Percentiles rank a stretch among this genome's conserved stretches.
These are phyloP conservation scores for Trichoderma reesei DNA, from an alignment of 495 filamentous ascomycete species.

Conservation along the genomic window DNA sequence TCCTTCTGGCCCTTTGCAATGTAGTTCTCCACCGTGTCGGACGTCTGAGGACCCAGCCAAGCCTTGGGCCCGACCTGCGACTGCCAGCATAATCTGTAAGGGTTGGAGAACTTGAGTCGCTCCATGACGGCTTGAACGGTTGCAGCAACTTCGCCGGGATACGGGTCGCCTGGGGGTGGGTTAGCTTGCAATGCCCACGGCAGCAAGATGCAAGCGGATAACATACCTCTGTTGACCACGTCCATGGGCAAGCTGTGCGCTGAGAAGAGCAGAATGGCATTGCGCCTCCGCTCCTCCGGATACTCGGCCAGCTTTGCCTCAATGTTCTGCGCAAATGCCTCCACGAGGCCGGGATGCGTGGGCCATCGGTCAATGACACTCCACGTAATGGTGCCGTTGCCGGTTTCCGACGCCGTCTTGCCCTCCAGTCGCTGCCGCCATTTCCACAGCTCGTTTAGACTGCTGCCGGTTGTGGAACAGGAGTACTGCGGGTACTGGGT, in stretches of 20 bases:
- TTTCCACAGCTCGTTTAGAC: conserved; percentile 95
- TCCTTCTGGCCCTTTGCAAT: conserved; percentile 87
- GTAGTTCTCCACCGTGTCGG: conserved; percentile 76
- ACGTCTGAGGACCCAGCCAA: conserved; percentile 94
- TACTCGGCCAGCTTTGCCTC: conserved; percentile 75
- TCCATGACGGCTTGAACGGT: conserved; percentile 96
- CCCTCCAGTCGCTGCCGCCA: conserved; percentile 85
- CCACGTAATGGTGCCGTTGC: conserved; percentile 72
- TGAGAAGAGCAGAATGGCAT: conserved; percentile 84
- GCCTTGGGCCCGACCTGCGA: conserved; percentile 92
- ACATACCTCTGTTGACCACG: conserved; percentile 79
- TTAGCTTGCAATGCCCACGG: neutral
- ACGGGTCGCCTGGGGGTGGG: conserved; percentile 65
- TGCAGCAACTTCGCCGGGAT: conserved; percentile 94
- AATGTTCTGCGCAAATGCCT: conserved; percentile 85
- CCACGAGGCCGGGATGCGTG: conserved; percentile 76
- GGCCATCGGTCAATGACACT: conserved; percentile 99
- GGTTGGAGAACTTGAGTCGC: conserved; percentile 72
- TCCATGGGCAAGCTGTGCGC: conserved; percentile 96
- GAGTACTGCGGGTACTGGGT: conserved; percentile 99
- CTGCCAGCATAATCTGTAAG: conserved; percentile 93
- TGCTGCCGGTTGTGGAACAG: conserved; percentile 96
- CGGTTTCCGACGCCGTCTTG: conserved; percentile 40
- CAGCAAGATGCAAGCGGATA: neutral
- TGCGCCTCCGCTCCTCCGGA: conserved; percentile 61